These are phyloP conservation scores for Margaritispora aquatica DNA, from an alignment of 495 filamentous ascomycete genomes.

Conservation along the genomic window DNA sequence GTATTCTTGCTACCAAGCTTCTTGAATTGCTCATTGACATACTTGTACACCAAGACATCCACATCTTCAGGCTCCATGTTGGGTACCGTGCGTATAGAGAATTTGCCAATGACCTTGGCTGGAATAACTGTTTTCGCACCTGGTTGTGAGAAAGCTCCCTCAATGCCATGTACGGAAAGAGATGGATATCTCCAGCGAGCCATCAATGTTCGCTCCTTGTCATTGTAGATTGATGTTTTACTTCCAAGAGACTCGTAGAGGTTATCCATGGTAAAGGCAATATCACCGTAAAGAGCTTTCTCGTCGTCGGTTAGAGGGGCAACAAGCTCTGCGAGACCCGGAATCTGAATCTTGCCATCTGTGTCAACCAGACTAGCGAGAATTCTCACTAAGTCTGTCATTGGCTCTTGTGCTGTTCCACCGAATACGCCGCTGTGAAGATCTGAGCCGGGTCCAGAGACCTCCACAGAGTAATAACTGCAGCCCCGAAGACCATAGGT, in stretches of 20 bases:
- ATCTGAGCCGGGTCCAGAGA: conserved; percentile 87
- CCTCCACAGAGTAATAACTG: conserved; percentile 89
- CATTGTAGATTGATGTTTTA: conserved; percentile 74
- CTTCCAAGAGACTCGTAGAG: conserved; percentile 85
- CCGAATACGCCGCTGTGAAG: conserved; percentile 96
- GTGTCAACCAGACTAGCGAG: conserved; percentile 80
- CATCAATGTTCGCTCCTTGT: conserved; percentile 89
- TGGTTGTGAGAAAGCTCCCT: conserved; percentile 88
- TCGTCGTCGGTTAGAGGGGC: conserved; percentile 83
- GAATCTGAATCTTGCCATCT: conserved; percentile 82
- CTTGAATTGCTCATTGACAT: conserved; percentile 72
- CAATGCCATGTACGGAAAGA: conserved; percentile 91
- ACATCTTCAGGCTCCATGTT: conserved; percentile 93
- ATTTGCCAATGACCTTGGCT: conserved; percentile 95
- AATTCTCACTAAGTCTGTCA: conserved; percentile 88
- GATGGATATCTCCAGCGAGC: conserved; percentile 91
- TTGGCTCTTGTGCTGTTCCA: conserved; percentile 91
- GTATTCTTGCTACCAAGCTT: conserved; percentile 88
- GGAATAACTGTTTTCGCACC: conserved; percentile 99
- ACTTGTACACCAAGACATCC: conserved; percentile 72
- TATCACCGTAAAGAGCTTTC: conserved; percentile 72
- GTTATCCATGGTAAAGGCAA: conserved; percentile 93
- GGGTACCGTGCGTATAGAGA: conserved; percentile 94
- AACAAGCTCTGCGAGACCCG: conserved; percentile 85
- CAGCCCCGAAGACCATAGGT: conserved; percentile 97